Base-by-base conservation (phyloP, 805 yeast species). In the Limtongozyma cylindracea region DNA sequence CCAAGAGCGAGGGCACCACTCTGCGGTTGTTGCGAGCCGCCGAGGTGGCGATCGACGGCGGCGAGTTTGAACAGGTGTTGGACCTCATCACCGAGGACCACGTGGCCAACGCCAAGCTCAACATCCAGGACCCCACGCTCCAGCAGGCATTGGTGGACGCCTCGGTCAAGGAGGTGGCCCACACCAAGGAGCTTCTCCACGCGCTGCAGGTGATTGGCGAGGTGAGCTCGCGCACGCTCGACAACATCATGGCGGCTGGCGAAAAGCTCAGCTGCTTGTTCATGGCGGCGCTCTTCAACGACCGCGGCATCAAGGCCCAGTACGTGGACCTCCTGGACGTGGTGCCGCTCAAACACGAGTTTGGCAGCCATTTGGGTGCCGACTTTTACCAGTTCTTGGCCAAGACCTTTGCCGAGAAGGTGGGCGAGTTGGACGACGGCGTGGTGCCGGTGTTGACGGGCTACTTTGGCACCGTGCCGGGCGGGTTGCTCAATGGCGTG, bases 1-100 rank as follows among this genome's bases (percentile, higher is more conserved):
- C 92, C 18, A 88, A 88, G 40, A 65, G 77, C 12, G 94, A 84
- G 42, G 98, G 98, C 23, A 88, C 98, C 20, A 88, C 98, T 4
- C 72, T 91, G 3, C 50, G 96, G 31, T 53, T 88, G 12, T 45
- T 88, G 19, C 46, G 56, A 19, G 76, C 95, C n/a, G 84, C 94
- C 10, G 94, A 82, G 26, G 37, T 61, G 19, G 77, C 84, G 1
- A 46, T 66, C 2, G 57, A 63, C 25, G 65, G 63, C 29, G 53
- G 54, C 9, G 69, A 67, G 29, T 78, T 59, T 39, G 45, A 47
- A 21, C 35, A 54, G 10, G 47, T 74, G 10, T 56, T 88, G 23
- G 54, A 63, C n/a, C 53, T 63, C 19, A 68, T 88, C 12, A 58
- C 69, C 31, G 61, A 57, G 3, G 96, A 82, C 39, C 98, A 88